These are phyloP conservation scores for Sporothrix schenckii DNA, from an alignment of 2,329 filamentous ascomycete species.

Conservation along the genomic window DNA sequence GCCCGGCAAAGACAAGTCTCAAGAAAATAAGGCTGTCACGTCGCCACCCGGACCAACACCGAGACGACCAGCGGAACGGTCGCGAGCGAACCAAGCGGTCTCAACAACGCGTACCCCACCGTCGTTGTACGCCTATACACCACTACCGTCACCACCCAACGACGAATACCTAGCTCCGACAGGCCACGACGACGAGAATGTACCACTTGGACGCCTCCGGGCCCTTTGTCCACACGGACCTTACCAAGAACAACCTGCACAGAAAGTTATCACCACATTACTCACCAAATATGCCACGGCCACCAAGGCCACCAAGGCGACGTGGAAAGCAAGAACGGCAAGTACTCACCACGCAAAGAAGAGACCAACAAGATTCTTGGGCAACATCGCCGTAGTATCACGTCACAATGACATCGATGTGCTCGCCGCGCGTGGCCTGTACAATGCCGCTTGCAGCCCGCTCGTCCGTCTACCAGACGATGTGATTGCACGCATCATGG, in stretches of 20 bases:
- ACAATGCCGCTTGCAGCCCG: slow-evolving; percentile 25
- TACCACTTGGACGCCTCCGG: slow-evolving; percentile 19
- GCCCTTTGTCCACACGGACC: slow-evolving; percentile 20
- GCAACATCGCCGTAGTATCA: neutral
- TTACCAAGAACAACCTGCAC: neutral
- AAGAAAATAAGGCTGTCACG: too few species aligned
- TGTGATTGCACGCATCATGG: slow-evolving; percentile 26
- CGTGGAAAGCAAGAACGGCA: neutral
- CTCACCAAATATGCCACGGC: slow-evolving; percentile 7
- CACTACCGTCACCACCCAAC: too few species aligned
- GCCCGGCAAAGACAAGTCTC: too few species aligned
- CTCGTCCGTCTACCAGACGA: slow-evolving; percentile 28
- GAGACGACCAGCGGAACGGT: too few species aligned
- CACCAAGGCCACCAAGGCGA: neutral
- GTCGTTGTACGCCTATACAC: too few species aligned
- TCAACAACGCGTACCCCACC: too few species aligned
- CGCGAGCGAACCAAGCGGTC: too few species aligned
- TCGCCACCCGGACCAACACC: too few species aligned
- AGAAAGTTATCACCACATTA: neutral
- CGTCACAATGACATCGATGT: neutral
- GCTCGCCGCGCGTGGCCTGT: slow-evolving; percentile 2
- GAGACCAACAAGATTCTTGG: neutral
- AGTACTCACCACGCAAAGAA: neutral
- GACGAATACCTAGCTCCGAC: neutral
- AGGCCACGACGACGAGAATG: slow-evolving; percentile 1